A percentile compares a stretch with the other conserved stretches of the same genome.
Conservation (phyloP, 345 rosid species). For the Populus pruinosa region DNA sequence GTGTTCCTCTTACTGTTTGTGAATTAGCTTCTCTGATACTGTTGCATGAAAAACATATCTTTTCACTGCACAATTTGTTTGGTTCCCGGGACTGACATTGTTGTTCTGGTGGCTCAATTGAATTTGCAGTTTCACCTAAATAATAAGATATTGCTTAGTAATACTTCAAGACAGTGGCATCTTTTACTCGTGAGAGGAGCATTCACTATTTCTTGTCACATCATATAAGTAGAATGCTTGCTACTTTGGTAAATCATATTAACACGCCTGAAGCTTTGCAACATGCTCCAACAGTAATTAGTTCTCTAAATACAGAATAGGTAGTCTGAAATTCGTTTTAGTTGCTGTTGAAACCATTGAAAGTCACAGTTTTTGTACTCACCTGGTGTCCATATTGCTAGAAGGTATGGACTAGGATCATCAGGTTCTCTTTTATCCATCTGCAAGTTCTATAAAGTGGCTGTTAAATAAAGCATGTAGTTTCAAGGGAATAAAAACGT, state of each 20-base stretch:
- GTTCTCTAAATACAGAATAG: neutral
- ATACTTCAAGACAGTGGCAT: neutral
- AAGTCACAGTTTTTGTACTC: neutral
- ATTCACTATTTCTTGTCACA: neutral
- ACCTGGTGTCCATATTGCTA: conserved; percentile 99
- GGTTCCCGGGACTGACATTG: conserved; percentile 49
- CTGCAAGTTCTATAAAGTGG: conserved; percentile 37
- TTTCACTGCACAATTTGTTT: conserved; percentile 50
- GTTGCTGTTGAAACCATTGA: neutral
- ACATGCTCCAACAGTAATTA: neutral
- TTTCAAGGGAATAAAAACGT: neutral
- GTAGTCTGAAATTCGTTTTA: neutral
- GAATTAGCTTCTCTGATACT: conserved; percentile 60
- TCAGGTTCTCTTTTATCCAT: conserved; percentile 73
- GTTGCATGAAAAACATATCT: conserved; percentile 74
- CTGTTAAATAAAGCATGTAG: neutral
- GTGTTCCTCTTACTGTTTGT: conserved; percentile 81
- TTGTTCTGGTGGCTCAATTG: conserved; percentile 56
- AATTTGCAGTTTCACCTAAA: conserved; percentile 80
- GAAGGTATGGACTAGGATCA: conserved; percentile 80
- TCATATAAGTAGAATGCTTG: neutral
- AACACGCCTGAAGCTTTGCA: neutral
- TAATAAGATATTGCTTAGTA: neutral
- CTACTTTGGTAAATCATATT: neutral
- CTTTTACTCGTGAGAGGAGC: neutral